Conservation (phyloP, 179 eudicot genomes). For the Camellia oleifera region DNA sequence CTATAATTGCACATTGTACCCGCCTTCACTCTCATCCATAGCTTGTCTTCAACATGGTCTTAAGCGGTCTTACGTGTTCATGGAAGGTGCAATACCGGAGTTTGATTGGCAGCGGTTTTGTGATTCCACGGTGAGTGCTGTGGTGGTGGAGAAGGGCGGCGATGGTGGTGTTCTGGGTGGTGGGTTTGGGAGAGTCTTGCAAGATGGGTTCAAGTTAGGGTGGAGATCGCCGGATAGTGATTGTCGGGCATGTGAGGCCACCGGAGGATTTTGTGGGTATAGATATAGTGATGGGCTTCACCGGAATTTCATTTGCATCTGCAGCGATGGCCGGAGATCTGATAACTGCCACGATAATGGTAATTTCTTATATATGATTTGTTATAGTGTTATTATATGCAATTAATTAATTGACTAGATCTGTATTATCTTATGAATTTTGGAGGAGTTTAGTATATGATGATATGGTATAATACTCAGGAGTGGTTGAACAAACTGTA, state of each 20-base stretch:
- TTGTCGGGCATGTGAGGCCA: conserved; percentile 14
- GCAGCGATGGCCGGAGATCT: not conserved
- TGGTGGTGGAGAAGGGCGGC: not conserved
- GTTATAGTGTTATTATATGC: not conserved
- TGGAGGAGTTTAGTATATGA: too few relatives aligned
- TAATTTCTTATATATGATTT: not conserved
- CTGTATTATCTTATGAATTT: too few relatives aligned
- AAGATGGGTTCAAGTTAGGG: conserved; percentile 10
- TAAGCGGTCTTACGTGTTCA: conserved; percentile 7
- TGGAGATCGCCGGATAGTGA: not conserved
- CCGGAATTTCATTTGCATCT: conserved; percentile 8
- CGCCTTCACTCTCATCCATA: conserved; percentile 10
- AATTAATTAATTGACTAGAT: too few relatives aligned
- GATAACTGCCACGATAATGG: not conserved
- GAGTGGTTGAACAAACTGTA: too few relatives aligned
- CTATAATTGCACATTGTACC: conserved; percentile 16
- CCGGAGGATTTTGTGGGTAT: conserved; percentile 18
- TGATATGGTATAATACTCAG: too few relatives aligned
- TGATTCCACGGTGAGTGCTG: not conserved
- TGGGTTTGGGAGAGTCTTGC: conserved; percentile 8
- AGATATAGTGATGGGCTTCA: not conserved
- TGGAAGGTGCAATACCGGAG: conserved; percentile 7
- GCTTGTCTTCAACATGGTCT: not conserved
- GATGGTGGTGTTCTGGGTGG: not conserved
- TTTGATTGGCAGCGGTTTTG: conserved; percentile 12